phyloP scores from a whole-genome alignment of 208 protist genomes.

The Trypanosoma melophagium region DNA sequence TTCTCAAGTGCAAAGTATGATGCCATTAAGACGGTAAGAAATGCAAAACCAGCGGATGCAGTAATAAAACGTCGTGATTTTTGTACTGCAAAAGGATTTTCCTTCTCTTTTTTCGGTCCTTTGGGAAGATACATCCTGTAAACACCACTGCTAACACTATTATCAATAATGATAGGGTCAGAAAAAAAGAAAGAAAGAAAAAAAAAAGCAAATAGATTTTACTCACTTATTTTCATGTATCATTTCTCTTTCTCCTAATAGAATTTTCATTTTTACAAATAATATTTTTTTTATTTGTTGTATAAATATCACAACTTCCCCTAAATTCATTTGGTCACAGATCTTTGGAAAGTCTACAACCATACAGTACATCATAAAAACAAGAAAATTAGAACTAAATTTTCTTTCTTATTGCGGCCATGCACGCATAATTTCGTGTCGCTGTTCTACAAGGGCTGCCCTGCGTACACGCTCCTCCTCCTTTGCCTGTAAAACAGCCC shows the following conservation, averaged over 20 bases:
- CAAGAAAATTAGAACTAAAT: neutral
- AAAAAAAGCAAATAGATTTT: constrained; percentile 3
- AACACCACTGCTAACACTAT: neutral
- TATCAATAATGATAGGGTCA: neutral
- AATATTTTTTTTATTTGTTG: neutral
- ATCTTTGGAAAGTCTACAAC: no score
- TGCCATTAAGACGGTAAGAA: constrained; percentile 34
- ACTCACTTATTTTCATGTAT: neutral
- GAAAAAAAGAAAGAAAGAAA: constrained; percentile 18
- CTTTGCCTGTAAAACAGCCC: constrained; percentile 14
- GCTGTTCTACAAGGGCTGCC: neutral
- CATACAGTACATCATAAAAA: neutral
- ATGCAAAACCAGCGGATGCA: constrained; percentile 28
- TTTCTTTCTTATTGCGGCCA: constrained; percentile 12
- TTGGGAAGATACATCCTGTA: constrained; percentile 68
- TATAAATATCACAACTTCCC: no score
- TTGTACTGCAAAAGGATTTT: constrained; percentile 57
- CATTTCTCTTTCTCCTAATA: neutral
- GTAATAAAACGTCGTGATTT: constrained; percentile 49
- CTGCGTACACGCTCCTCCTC: constrained; percentile 11
- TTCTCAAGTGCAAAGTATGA: constrained; percentile 44
- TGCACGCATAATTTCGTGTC: constrained; percentile 6
- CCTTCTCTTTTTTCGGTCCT: constrained; percentile 25
- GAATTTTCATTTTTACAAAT: neutral
- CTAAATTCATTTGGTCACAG: no score